Evolutionary conservation across 2,329 filamentous ascomycete genomes (phyloP), one percentile per base, ranked within the genome.

Genomic region (Fusarium sp.): DNA sequence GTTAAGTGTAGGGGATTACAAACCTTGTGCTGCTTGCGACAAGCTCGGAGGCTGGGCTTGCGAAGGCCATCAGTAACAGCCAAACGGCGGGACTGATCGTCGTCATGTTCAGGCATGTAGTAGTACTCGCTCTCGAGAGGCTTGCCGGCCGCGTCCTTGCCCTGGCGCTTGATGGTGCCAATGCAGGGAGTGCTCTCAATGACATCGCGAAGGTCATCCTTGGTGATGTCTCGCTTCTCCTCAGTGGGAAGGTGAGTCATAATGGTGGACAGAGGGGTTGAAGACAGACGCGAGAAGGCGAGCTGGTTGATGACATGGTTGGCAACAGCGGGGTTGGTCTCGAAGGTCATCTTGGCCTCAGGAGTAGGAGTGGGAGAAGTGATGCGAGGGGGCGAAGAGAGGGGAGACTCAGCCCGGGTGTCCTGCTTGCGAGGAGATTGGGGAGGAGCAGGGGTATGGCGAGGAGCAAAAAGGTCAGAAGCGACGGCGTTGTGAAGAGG

Each of bases 1-100:
- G 5, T 10, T 0, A 57, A 22, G 41, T 45, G 0, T 6, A 24
- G 8, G 13, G 53, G 20, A 1, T 40, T 27, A 62, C 84, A 78
- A 87, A 98, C 95, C 93, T 98, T 98, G 82, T 99, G 96, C 78
- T 96, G 93, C 83, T 98, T 98, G 76, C 96, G 88, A 78, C 96
- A 98, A 77, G 91, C 91, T 72, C 96, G 87, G 76, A 99, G 83
- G 74, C 94, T 96, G 45, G 94, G 95, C 82, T 97, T 97, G 59
- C 94, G 88, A 78, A 98, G 84, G 56, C 93, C 93, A 72, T 94
- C 91, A 2, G 94, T 93, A 16, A 98, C 94, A 24, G 94, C 92
- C 57, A 93, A 88, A 54, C 92, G 89, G 64, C 95, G 88, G 77
- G 91, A 88, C 69, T 90, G 87, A 77, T 98, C 94, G 4, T 86